Conservation (phyloP, 2,329 filamentous ascomycete genomes). For the Aquanectria penicillioides region DNA sequence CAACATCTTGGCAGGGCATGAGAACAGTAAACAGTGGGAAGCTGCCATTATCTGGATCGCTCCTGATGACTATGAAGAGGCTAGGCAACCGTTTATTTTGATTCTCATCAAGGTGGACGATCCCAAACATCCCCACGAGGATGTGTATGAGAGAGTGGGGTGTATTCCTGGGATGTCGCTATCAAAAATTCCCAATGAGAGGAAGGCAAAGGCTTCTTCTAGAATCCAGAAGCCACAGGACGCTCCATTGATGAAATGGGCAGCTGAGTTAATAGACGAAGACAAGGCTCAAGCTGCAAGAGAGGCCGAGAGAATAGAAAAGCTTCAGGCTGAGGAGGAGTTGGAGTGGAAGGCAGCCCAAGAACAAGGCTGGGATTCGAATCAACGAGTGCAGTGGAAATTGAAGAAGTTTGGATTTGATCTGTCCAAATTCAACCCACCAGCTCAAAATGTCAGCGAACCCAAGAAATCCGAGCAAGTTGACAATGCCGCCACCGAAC, state of each 20-base stretch:
- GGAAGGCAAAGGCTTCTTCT: neutral
- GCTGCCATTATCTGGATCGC: neutral
- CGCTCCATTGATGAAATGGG: neutral
- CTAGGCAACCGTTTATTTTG: neutral
- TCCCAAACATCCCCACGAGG: neutral
- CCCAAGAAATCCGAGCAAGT: no score
- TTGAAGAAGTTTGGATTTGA: no score
- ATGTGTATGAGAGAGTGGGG: constrained; percentile 5
- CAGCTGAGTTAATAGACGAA: neutral
- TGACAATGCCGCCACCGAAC: no score
- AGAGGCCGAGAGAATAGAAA: neutral
- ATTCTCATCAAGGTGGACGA: neutral
- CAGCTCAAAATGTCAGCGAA: no score
- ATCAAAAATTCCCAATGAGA: neutral
- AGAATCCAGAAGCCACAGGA: neutral
- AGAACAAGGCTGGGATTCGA: no score
- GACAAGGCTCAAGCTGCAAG: neutral
- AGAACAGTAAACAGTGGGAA: constrained; percentile 1
- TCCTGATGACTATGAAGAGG: neutral
- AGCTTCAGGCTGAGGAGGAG: neutral
- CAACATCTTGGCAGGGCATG: neutral
- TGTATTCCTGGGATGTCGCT: neutral
- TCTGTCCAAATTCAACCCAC: no score
- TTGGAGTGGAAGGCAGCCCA: no score
- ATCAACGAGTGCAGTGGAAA: no score